A percentile compares a stretch with the other conserved stretches of the same genome.
These are phyloP conservation scores for Termitomyces sp. DNA, from an alignment of 768 basidiomycete species.

Conservation along the genomic window DNA sequence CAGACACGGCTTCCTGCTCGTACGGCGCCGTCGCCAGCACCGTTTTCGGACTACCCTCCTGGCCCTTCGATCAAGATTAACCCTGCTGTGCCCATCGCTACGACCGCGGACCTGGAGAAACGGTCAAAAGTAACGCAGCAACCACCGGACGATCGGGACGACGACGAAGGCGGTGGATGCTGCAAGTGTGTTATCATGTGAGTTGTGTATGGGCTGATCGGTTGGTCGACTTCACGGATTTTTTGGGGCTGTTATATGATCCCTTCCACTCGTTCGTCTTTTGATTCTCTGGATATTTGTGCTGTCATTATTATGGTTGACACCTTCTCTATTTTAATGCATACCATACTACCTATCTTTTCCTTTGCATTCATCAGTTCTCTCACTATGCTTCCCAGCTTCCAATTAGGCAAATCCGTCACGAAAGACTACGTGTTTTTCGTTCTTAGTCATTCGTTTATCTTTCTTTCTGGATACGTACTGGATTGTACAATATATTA, in stretches of 20 bases:
- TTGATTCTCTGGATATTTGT: constrained; percentile 7
- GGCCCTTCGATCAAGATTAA: constrained; percentile 20
- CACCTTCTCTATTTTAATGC: constrained; percentile 15
- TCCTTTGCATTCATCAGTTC: constrained; percentile 10
- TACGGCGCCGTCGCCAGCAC: constrained; percentile 52
- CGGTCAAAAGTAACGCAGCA: constrained; percentile 29
- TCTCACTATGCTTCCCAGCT: constrained; percentile 17
- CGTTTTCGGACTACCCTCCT: constrained; percentile 62
- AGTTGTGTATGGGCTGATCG: constrained; percentile 23
- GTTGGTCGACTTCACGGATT: background rate
- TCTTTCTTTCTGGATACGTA: constrained; percentile 11
- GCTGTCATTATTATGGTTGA: constrained; percentile 13
- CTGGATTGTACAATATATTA: constrained; percentile 22
- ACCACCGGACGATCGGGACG: constrained; percentile 49
- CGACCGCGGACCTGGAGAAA: constrained; percentile 26
- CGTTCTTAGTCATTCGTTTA: constrained; percentile 8
- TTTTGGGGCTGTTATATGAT: constrained; percentile 4
- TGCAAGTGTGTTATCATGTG: constrained; percentile 88
- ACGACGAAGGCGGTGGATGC: constrained; percentile 57
- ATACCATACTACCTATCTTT: constrained; percentile 3
- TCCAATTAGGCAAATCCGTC: constrained; percentile 1
- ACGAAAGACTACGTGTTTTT: constrained; percentile 8
- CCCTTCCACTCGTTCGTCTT: constrained; percentile 14
- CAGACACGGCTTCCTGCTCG: constrained; percentile 29
- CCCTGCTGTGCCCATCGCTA: constrained; percentile 11